Percentiles rank a stretch among this genome's conserved stretches.
Evolutionary conservation across 1,139 yeast species (phyloP).

Genomic region (Lodderomyces beijingensis): DNA sequence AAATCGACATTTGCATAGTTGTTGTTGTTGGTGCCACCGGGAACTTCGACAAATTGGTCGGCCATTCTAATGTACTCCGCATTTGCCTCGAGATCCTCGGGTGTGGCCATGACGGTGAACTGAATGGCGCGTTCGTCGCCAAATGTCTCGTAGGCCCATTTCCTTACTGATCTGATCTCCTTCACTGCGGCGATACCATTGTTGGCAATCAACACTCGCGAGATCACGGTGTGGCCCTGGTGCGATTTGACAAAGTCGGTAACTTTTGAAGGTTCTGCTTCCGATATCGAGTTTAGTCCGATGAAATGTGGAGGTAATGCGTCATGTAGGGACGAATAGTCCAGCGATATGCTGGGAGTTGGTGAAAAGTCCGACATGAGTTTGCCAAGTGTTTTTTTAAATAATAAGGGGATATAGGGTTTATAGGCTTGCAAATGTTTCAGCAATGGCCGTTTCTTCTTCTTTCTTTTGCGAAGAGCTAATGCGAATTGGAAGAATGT

Average conservation of each 20-base stretch:
- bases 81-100: conserved; percentile 94
- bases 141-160: conserved; percentile 98
- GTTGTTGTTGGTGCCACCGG: conserved; percentile 98
- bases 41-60: conserved; percentile 95
- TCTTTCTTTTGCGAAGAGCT: too few species aligned
- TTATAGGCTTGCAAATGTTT: too few species aligned
- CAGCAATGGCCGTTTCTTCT: too few species aligned
- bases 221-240: conserved; percentile 94
- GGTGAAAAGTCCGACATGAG: conserved; percentile 5
- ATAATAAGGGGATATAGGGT: too few species aligned
- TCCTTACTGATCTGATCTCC: conserved; percentile 93
- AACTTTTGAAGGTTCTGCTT: conserved; percentile 69
- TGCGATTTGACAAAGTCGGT: conserved; percentile 81
- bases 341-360: conserved; percentile 13
- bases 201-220: conserved; percentile 86
- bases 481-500: too few species aligned
- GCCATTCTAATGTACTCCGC: conserved; percentile 99
- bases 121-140: conserved; percentile 92
- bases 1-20: conserved; percentile 97
- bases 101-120: conserved; percentile 98
- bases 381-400: neutral
- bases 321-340: conserved; percentile 30
- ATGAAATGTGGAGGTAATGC: conserved; percentile 66
- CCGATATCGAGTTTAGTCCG: conserved; percentile 72
- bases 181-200: conserved; percentile 99